Evolutionary conservation across 2,329 filamentous ascomycete species (phyloP), one percentile per base, ranked within the genome.

Genomic region (Pleurostoma richardsiae): DNA sequence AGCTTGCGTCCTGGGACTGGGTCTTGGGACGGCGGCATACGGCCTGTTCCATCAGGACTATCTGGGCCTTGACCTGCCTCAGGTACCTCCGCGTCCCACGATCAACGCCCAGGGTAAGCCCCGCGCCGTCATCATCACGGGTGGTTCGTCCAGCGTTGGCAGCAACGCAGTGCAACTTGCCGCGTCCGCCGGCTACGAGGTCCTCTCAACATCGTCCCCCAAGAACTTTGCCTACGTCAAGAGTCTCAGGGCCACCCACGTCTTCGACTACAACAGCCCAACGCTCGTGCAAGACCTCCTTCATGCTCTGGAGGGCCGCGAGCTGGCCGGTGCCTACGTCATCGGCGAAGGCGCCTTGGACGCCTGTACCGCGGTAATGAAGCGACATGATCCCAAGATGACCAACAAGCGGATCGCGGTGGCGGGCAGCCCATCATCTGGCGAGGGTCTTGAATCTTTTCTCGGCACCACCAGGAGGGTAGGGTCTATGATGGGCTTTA

Each of bases 111-210:
- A 6, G 33, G 33, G 27, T 27, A 27, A 33, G 6, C 3, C 8
- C 3, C 29, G 41, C 29, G 28, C 59, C 27, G 8, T 74, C 0
- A 55, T 78, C n/a, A 56, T 77, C 19, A 76, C 70, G 68, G 73
- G 74, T 31, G 76, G 72, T 4, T 67, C 71, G 3, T 65, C 66
- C 6, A 66, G 61, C 40, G 70, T 74, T 2, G 72, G 72, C 4
- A 60, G 63, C 51, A 67, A 64, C 43, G 69, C 67, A 3, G 63
- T 74, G 4, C 71, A 75, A 50, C 62, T 75, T 4, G 66, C 68
- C 11, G 51, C 57, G 2, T 61, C 64, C 1, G 63, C 67, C 4
- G 72, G 72, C 4, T 72, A 68, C 47, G 58, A 67, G 27, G 71
- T 76, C 6, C 44, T 71, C 8, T 56, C 64, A 4, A 71, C 67